Evolutionary conservation across 2,329 filamentous ascomycete species (phyloP).

Genomic region (Diaporthe sp.): DNA sequence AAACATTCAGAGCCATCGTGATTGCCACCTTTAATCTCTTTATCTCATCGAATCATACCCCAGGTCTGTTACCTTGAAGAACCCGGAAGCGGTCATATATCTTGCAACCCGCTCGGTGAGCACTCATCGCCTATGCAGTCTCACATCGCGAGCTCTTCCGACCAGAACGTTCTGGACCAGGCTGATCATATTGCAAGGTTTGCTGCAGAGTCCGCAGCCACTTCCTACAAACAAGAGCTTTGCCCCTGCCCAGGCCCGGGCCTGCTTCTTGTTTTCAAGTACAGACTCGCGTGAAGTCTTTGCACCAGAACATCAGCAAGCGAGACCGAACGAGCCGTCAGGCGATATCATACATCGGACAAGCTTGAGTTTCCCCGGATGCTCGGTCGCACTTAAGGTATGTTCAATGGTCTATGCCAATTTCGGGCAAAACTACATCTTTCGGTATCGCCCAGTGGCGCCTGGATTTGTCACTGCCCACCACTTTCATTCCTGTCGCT

Average conservation of each 20-base stretch:
- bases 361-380: background rate
- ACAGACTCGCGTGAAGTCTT: background rate
- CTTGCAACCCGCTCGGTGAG: too few relatives aligned
- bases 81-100: too few relatives aligned
- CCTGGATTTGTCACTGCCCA: background rate
- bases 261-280: too few relatives aligned
- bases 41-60: too few relatives aligned
- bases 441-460: background rate
- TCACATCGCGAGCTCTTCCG: background rate
- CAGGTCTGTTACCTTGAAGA: background rate
- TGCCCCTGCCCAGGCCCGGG: too few relatives aligned
- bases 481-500: background rate
- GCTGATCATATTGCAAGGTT: background rate
- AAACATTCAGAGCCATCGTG: background rate
- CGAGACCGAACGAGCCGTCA: background rate
- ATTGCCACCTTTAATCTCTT: background rate
- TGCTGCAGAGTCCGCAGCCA: background rate
- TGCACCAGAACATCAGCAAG: background rate
- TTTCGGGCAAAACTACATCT: background rate
- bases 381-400: background rate
- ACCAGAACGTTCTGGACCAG: too few relatives aligned
- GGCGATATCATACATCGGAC: background rate
- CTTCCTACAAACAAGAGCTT: background rate
- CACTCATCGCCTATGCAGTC: too few relatives aligned
- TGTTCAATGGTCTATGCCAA: background rate